Percentiles rank a stretch among this genome's conserved stretches.
These are phyloP conservation scores for Backusella luteola DNA, from an alignment of 192 early-diverging fungal genomes.

Conservation along the genomic window DNA sequence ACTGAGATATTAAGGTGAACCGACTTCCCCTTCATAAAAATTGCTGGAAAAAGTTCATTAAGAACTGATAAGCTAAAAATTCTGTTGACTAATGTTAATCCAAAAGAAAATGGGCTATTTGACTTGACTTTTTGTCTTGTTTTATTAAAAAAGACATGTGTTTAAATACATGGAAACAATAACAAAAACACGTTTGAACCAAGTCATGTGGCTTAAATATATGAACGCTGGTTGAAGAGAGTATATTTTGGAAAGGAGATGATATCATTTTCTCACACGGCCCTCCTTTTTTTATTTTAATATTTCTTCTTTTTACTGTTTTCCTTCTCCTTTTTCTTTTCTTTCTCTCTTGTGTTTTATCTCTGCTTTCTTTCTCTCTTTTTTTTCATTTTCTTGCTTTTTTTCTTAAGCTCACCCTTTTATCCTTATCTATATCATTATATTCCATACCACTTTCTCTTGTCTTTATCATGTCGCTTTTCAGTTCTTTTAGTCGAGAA, in stretches of 20 bases:
- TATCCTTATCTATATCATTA: neutral
- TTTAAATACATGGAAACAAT: neutral
- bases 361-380: neutral
- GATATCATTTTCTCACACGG: conserved; percentile 4
- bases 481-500: neutral
- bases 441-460: neutral
- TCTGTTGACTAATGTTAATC: neutral
- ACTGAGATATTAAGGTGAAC: neutral
- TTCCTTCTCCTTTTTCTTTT: conserved; percentile 6
- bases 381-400: neutral
- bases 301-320: conserved; percentile 9
- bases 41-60: neutral
- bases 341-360: neutral
- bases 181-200: neutral
- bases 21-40: neutral
- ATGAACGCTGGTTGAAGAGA: neutral
- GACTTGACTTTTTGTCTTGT: neutral
- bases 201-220: conserved; percentile 4
- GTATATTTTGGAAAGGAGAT: neutral
- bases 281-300: neutral
- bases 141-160: neutral
- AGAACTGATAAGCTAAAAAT: neutral
- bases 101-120: neutral
- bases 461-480: neutral
- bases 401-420: neutral